These are phyloP conservation scores for Paramyrothecium roridum DNA, from an alignment of 2,329 filamentous ascomycete genomes.

Conservation along the genomic window DNA sequence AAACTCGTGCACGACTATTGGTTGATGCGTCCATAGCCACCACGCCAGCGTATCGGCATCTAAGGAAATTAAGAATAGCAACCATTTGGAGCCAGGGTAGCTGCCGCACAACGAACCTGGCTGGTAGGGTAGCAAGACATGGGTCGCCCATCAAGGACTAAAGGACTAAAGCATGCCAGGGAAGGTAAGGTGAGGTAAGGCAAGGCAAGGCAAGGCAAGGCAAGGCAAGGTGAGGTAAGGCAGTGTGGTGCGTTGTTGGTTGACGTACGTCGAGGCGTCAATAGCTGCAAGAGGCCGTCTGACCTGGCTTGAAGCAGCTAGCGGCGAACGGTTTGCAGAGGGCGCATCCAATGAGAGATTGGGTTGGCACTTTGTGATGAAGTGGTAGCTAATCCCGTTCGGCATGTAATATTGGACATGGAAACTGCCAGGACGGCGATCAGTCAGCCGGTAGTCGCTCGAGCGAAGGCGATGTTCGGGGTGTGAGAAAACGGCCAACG, in stretches of 20 bases:
- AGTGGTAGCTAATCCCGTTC: background rate
- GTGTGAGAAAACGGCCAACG: no score
- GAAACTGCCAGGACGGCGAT: no score
- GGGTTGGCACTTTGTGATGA: background rate
- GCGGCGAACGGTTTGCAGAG: conserved; percentile 2
- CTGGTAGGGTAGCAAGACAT: background rate
- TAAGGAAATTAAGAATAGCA: background rate
- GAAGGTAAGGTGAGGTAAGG: no score
- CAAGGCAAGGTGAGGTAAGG: background rate
- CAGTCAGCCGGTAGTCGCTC: no score
- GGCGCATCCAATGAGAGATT: conserved; percentile 1
- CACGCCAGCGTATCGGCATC: background rate
- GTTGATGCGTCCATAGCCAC: no score
- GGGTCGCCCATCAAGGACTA: background rate
- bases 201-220: no score
- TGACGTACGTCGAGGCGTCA: background rate
- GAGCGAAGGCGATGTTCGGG: no score
- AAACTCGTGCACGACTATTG: no score
- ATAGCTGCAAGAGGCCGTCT: conserved; percentile 13
- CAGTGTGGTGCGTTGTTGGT: background rate
- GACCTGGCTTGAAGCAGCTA: conserved; percentile 9
- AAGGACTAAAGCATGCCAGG: no score
- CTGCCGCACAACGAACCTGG: background rate
- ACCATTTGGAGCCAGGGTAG: background rate
- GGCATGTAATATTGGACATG: background rate